These are phyloP conservation scores for Hymenoscyphus linearis DNA, from an alignment of 2,329 filamentous ascomycete genomes.

Conservation along the genomic window DNA sequence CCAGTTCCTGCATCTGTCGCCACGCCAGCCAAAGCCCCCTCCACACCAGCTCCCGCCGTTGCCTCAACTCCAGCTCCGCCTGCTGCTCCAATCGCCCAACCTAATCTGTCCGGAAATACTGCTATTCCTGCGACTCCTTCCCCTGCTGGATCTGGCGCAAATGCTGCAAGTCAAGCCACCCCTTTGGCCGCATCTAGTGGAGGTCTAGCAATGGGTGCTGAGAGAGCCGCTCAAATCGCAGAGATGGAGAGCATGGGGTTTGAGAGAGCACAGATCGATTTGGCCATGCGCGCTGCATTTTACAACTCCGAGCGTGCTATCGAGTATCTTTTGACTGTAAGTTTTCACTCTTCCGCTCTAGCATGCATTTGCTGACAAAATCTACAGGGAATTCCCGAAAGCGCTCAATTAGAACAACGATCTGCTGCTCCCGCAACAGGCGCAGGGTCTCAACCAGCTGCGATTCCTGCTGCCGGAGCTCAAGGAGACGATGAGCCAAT, in stretches of 20 bases:
- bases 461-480: slow-evolving; percentile 40
- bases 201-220: slow-evolving; percentile 78
- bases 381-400: slow-evolving; percentile 80
- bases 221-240: slow-evolving; percentile 74
- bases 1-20: slow-evolving; percentile 44
- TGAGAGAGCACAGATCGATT: slow-evolving; percentile 78
- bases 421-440: slow-evolving; percentile 38
- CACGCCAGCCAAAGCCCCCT: slow-evolving; percentile 46
- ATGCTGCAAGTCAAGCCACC: slow-evolving; percentile 39
- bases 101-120: slow-evolving; percentile 40
- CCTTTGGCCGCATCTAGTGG: slow-evolving; percentile 60
- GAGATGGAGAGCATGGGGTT: slow-evolving; percentile 99
- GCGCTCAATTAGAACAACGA: slow-evolving; percentile 66
- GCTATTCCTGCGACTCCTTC: slow-evolving; percentile 45
- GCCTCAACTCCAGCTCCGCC: slow-evolving; percentile 53
- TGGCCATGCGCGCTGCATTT: slow-evolving; percentile 92
- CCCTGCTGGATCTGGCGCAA: slow-evolving; percentile 40
- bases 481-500: slow-evolving; percentile 63
- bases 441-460: slow-evolving; percentile 32
- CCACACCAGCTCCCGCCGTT: slow-evolving; percentile 57
- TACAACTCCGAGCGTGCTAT: slow-evolving; percentile 97
- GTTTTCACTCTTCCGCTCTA: slow-evolving; percentile 31
- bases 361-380: slow-evolving; percentile 11
- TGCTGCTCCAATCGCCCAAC: slow-evolving; percentile 57
- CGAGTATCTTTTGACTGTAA: slow-evolving; percentile 84